Percentiles rank a stretch among this genome's conserved stretches.
phyloP scores from a whole-genome alignment of 2,329 filamentous ascomycete species.

The Dichotomopilus funicola region DNA sequence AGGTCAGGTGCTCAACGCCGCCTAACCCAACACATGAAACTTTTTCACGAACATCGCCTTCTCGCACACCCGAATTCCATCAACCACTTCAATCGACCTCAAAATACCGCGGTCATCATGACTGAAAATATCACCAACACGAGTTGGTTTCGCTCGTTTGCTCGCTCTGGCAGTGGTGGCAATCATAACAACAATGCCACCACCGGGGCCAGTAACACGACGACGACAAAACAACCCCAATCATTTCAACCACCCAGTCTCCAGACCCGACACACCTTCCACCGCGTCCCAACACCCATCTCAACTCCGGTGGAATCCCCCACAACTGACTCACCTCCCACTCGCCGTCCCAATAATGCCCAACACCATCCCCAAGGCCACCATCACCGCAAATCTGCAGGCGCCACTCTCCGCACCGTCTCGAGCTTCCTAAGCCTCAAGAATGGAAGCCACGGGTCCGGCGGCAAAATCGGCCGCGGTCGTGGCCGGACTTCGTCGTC shows the following conservation, averaged over 20 bases:
- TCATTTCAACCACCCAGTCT: neutral
- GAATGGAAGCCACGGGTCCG: neutral
- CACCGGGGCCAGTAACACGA: neutral
- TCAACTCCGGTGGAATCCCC: neutral
- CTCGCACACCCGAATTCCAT: neutral
- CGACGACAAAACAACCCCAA: neutral
- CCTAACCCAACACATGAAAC: too few relatives aligned
- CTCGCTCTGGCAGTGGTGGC: neutral
- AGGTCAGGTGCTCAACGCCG: too few relatives aligned
- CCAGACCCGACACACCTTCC: neutral
- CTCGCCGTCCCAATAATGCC: neutral
- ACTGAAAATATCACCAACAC: slow-evolving; percentile 3
- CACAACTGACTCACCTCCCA: neutral
- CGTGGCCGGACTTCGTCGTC: neutral
- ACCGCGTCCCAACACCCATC: neutral
- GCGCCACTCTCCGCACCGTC: slow-evolving; percentile 4
- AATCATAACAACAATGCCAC: too few relatives aligned
- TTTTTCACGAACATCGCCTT: neutral
- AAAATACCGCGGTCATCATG: neutral
- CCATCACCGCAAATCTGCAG: slow-evolving; percentile 7
- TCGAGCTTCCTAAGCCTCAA: slow-evolving; percentile 13
- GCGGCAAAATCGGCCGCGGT: neutral
- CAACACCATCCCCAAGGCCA: neutral
- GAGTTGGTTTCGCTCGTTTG: slow-evolving; percentile 12
- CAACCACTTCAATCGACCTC: neutral